Conservation (phyloP, 1,139 yeast genomes). For the Ogataea hybrid region DNA sequence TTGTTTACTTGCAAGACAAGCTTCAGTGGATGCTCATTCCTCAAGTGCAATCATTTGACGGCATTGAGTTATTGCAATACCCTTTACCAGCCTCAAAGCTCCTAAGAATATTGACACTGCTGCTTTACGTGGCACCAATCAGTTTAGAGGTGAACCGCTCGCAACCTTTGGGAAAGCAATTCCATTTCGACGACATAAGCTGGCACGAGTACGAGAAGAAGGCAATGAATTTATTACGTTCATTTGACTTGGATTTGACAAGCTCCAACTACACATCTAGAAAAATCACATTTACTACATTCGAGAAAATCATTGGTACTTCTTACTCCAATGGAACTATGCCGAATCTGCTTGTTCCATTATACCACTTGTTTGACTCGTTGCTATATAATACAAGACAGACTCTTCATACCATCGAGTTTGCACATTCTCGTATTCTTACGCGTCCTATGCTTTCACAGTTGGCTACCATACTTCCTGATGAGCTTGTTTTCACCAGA, state of each 20-base stretch:
- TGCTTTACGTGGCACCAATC: constrained; percentile 37
- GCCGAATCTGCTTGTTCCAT: constrained; percentile 38
- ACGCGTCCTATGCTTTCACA: constrained; percentile 42
- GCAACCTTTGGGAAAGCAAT: constrained; percentile 13
- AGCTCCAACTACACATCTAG: constrained; percentile 25
- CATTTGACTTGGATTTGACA: constrained; percentile 40
- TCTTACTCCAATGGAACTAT: constrained; percentile 16
- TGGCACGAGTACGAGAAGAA: constrained; percentile 39
- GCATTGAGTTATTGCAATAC: constrained; percentile 34
- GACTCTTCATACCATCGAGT: constrained; percentile 1
- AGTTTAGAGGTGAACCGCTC: constrained; percentile 21
- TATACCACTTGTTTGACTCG: constrained; percentile 38
- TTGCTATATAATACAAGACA: constrained; percentile 22
- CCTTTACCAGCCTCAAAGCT: constrained; percentile 38
- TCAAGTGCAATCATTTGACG: constrained; percentile 28
- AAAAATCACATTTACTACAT: constrained; percentile 28
- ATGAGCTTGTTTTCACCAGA: constrained; percentile 38
- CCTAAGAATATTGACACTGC: constrained; percentile 41
- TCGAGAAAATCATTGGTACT: constrained; percentile 19
- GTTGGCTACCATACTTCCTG: constrained; percentile 37
- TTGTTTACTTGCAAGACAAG: constrained; percentile 16
- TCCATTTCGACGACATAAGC: constrained; percentile 14
- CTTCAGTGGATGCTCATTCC: constrained; percentile 29
- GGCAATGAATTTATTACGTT: constrained; percentile 41
- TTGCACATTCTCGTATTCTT: constrained; percentile 40